Conservation (phyloP, 345 rosid species). For the Melaleuca quinquenervia region DNA sequence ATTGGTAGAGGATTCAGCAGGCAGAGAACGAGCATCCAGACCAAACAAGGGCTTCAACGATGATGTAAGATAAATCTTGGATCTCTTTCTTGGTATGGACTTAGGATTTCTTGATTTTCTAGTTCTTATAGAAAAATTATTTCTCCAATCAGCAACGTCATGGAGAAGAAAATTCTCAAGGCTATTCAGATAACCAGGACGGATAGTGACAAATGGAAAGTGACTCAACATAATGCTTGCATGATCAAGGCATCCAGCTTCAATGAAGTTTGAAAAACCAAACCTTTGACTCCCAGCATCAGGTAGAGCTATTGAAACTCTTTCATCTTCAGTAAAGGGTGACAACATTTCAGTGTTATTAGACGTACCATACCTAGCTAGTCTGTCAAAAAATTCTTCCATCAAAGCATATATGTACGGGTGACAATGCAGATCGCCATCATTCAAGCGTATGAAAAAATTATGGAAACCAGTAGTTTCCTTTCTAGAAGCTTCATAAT, state of each 20-base stretch:
- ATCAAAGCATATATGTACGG: constrained; percentile 51
- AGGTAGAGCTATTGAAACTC: constrained; percentile 18
- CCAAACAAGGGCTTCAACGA: constrained; percentile 9
- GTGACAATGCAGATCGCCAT: constrained; percentile 75
- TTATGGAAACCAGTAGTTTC: constrained; percentile 15
- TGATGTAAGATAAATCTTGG: background rate
- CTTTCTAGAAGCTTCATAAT: constrained; percentile 35
- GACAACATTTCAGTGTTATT: constrained; percentile 9
- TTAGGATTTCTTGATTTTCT: constrained; percentile 21
- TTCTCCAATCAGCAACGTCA: constrained; percentile 50
- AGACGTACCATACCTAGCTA: constrained; percentile 27
- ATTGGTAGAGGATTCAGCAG: constrained; percentile 17
- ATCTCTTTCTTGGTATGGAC: constrained; percentile 18
- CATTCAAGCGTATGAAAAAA: constrained; percentile 35
- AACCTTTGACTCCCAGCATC: constrained; percentile 39
- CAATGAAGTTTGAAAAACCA: constrained; percentile 70
- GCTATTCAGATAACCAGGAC: constrained; percentile 35
- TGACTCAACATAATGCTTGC: constrained; percentile 48
- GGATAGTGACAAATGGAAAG: constrained; percentile 58
- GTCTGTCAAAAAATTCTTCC: constrained; percentile 34
- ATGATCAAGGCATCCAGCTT: constrained; percentile 26
- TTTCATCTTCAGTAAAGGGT: constrained; percentile 7
- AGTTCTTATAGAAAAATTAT: constrained; percentile 25
- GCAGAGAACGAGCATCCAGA: constrained; percentile 10
- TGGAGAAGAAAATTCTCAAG: constrained; percentile 42